Percentiles rank a stretch among this genome's conserved stretches.
Evolutionary conservation across 495 filamentous ascomycete genomes (phyloP).

Genomic region (Hypoxylon subgilvum): DNA sequence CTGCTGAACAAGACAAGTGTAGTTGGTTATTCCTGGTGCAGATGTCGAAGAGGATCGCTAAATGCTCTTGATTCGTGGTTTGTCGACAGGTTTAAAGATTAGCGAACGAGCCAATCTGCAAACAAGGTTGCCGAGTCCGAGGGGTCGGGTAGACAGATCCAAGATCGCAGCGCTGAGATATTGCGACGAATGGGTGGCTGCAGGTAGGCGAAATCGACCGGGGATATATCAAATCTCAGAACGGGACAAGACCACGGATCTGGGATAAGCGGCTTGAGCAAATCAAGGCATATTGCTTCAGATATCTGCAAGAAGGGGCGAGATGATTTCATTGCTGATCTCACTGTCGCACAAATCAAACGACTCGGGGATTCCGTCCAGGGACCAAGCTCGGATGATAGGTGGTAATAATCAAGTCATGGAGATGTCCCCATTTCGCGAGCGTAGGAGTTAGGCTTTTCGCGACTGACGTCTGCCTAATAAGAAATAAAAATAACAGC

Average conservation of each 20-base stretch:
- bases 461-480: conserved; percentile 22
- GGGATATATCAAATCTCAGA: conserved; percentile 35
- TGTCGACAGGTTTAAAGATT: conserved; percentile 5
- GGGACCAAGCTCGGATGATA: conserved; percentile 21
- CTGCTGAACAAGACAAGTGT: conserved; percentile 17
- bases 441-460: conserved; percentile 8
- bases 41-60: conserved; percentile 5
- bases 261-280: conserved; percentile 24
- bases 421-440: conserved; percentile 27
- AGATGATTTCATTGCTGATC: conserved; percentile 40
- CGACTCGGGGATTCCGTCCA: conserved; percentile 20
- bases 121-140: conserved; percentile 36
- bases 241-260: conserved; percentile 24
- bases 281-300: conserved; percentile 27
- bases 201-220: conserved; percentile 28
- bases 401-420: conserved; percentile 39
- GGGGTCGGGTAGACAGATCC: conserved; percentile 20
- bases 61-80: conserved; percentile 22
- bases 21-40: not conserved
- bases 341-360: conserved; percentile 43
- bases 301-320: conserved; percentile 23
- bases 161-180: conserved; percentile 23
- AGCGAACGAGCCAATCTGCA: conserved; percentile 26
- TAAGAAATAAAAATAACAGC: conserved; percentile 27
- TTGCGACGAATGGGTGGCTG: conserved; percentile 35